Evolutionary conservation across 495 filamentous ascomycete species (phyloP), one percentile per base, ranked within the genome.

Genomic region (Aspergillus kassunensis): DNA sequence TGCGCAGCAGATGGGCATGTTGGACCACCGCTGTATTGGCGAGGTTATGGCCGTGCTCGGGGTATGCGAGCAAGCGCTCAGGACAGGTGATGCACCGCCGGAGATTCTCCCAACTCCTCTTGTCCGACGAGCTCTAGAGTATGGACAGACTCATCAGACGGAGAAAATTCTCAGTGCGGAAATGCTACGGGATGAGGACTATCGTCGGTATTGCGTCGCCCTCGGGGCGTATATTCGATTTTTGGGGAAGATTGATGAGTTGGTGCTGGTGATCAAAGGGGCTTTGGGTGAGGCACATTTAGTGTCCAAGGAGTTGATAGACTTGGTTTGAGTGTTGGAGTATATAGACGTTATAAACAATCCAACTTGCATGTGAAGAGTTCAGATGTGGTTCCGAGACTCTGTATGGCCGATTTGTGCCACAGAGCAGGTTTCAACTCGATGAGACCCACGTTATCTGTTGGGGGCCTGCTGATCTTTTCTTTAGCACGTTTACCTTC

Each of bases 181-280:
- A 1, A 39, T 66, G 21, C 57, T 72, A 3, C 59, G 65, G 4
- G 67, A 75, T 31, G 68, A 70, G 48, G 48, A 67, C 9, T 73
- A 73, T 33, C 68, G 71, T 11, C 49, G 56, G 16, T 75, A 68
- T 55, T 75, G 71, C 27, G 70, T 73, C 3, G 71, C 67, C 8
- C 29, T 73, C 27, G 71, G 59, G 25, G 59, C 67, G 7, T 73
- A 73, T 41, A 47, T 73, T 1, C 67, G 59, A 49, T 71, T 75
- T 46, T 34, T 75, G 20, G 60, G 54, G 10, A 51, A 59, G 13
- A 54, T 73, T 25, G 71, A 75, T 63, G 70, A 71, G 35, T 33
- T 75, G 49, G 68, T 73, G n/a, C 56, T 75, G 23, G 67, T 71
- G 9, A 55, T 73, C 44, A 75, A 75, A 57, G 70, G 65, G 9